A percentile compares a stretch with the other conserved stretches of the same genome.
phyloP scores from a whole-genome alignment of 768 basidiomycete genomes.

The Lactarius trivialis region DNA sequence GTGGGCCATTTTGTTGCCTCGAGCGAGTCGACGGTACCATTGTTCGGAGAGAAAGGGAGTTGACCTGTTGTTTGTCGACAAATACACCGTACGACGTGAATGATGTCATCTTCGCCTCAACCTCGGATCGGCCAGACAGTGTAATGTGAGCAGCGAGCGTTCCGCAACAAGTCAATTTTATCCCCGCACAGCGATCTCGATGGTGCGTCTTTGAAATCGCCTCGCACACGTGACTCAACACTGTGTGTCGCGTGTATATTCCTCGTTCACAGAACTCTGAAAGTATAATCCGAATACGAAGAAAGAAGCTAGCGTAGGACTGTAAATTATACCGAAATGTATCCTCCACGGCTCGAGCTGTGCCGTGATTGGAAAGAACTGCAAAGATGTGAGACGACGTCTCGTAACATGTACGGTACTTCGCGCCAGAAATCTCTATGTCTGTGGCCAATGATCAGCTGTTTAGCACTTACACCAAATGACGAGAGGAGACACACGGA shows the following conservation, averaged over 20 bases:
- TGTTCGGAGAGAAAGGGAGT: neutral
- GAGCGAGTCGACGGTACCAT: neutral
- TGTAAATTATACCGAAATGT: conserved; percentile 51
- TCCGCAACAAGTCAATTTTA: neutral
- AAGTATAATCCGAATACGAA: neutral
- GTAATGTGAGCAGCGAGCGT: neutral
- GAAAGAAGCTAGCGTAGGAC: neutral
- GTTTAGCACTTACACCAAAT: conserved; percentile 6
- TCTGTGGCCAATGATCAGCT: conserved; percentile 32
- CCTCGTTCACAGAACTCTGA: conserved; percentile 7
- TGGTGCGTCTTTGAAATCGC: neutral
- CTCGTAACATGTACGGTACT: conserved; percentile 78
- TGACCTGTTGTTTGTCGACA: too few relatives aligned
- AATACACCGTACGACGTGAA: neutral
- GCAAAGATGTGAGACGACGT: conserved; percentile 73
- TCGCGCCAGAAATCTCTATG: conserved; percentile 90
- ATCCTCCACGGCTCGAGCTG: conserved; percentile 59
- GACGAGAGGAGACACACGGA: conserved; percentile 50
- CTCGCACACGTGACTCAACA: neutral
- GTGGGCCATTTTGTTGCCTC: neutral
- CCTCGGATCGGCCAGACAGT: too few relatives aligned
- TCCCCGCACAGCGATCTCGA: neutral
- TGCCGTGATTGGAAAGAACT: conserved; percentile 63
- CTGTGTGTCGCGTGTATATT: neutral
- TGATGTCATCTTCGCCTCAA: neutral